These are phyloP conservation scores for Penicillium crystallinum DNA, from an alignment of 495 filamentous ascomycete species.

Conservation along the genomic window DNA sequence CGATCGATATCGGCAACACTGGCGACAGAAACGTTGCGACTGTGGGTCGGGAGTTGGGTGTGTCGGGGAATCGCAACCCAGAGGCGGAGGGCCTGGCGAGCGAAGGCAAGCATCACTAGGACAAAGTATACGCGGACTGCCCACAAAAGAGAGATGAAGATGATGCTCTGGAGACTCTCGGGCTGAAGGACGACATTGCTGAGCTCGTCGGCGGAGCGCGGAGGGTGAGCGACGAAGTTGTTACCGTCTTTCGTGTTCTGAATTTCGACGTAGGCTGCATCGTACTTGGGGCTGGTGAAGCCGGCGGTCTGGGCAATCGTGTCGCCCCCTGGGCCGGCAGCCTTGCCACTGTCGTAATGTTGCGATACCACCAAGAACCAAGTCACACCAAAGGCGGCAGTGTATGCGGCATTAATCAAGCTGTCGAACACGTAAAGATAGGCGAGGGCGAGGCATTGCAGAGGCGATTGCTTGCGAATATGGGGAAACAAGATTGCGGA, in stretches of 20 bases:
- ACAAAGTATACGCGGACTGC: conserved; percentile 69
- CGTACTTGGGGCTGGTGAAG: conserved; percentile 62
- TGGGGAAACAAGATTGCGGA: conserved; percentile 61
- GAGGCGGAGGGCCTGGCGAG: conserved; percentile 61
- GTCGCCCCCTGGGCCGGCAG: conserved; percentile 36
- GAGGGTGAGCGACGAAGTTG: conserved; percentile 23
- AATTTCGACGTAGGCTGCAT: conserved; percentile 40
- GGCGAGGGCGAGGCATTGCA: conserved; percentile 64
- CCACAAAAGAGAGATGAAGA: conserved; percentile 67
- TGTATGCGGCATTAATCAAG: conserved; percentile 71
- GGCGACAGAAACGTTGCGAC: conserved; percentile 42
- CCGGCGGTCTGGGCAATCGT: conserved; percentile 64
- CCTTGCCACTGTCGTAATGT: conserved; percentile 42
- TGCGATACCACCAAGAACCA: conserved; percentile 75
- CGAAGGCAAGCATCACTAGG: conserved; percentile 74
- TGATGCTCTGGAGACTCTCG: conserved; percentile 69
- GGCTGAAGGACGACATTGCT: conserved; percentile 54
- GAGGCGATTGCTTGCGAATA: conserved; percentile 61
- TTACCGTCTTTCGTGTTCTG: conserved; percentile 22
- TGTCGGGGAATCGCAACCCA: conserved; percentile 44
- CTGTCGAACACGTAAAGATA: conserved; percentile 79
- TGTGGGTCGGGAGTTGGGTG: conserved; percentile 41
- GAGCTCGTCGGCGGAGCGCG: conserved; percentile 32
- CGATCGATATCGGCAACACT: conserved; percentile 49
- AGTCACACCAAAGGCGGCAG: conserved; percentile 67